Evolutionary conservation across 2,329 filamentous ascomycete genomes (phyloP), one percentile per base, ranked within the genome.

Genomic region (Ascosphaera apis): DNA sequence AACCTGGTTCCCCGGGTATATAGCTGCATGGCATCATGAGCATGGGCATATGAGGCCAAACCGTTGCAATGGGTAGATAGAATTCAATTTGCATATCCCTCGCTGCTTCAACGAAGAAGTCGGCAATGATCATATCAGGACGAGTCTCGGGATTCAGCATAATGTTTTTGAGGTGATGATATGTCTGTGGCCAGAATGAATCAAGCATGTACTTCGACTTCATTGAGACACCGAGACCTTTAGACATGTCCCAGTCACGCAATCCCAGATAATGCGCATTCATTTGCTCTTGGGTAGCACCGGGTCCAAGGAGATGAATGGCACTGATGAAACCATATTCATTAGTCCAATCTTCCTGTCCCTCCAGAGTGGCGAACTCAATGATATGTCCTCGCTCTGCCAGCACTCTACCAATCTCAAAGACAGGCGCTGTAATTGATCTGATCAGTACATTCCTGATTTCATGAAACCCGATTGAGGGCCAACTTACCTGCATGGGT

Each of bases 81-180:
- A 52, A 52, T 41, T 61, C 47, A 13, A 44, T 38, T 4, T 52
- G 48, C 33, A 62, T 57, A 37, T 62, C 60, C 33, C 50, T 45
- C 2, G 50, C 55, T 0, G 55, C 57, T 4, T 62, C 57, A 18
- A 54, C 55, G 28, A 61, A 58, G 47, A 58, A 62, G 36, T 62
- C 58, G 0, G 56, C 54, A 2, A 62, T 37, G 16, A 62, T 56
- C 36, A 61, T 49, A 41, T 54, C 50, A 0, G 58, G 58, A 9
- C 45, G 43, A 2, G 44, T 49, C 1, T 37, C 41, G 3, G 40
- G 35, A 21, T 40, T 36, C 2, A 41, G 27, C 37, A 48, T 43
- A 13, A 54, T 44, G 3, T 36, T 36, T 21, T 48, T 45, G 5
- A 51, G 41, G 2, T 41, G 37, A 3, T 34, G 31, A 34, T 51